phyloP scores from a whole-genome alignment of 2,329 filamentous ascomycete species.

The Nannizzia gypsea region DNA sequence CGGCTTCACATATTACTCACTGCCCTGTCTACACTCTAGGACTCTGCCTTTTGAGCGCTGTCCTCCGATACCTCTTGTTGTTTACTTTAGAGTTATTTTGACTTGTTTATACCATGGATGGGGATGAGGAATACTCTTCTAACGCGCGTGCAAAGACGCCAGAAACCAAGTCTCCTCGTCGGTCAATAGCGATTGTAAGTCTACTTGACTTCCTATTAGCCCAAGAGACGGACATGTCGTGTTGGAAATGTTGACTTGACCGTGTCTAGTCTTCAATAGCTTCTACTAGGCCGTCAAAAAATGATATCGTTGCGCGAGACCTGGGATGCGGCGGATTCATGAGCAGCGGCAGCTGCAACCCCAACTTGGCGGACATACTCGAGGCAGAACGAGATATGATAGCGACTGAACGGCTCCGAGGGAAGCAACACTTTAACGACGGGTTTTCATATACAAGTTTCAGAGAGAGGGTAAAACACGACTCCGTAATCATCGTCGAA shows the following conservation, averaged over 20 bases:
- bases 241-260: neutral
- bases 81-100: neutral
- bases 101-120: neutral
- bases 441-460: constrained; percentile 28
- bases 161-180: neutral
- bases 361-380: neutral
- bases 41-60: neutral
- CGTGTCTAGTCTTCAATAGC: neutral
- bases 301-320: neutral
- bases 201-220: neutral
- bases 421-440: too few relatives aligned
- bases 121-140: neutral
- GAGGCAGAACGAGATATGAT: neutral
- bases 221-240: neutral
- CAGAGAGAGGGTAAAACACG: constrained; percentile 40
- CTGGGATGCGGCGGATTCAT: neutral
- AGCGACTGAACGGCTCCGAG: neutral
- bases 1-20: neutral
- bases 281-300: neutral
- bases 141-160: neutral
- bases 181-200: neutral
- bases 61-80: neutral
- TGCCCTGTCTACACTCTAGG: neutral
- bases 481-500: constrained; percentile 52
- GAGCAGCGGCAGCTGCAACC: neutral